Percentiles rank a stretch among this genome's conserved stretches.
Evolutionary conservation across 2,329 filamentous ascomycete genomes (phyloP).

Genomic region (Botryosphaeria agaves): DNA sequence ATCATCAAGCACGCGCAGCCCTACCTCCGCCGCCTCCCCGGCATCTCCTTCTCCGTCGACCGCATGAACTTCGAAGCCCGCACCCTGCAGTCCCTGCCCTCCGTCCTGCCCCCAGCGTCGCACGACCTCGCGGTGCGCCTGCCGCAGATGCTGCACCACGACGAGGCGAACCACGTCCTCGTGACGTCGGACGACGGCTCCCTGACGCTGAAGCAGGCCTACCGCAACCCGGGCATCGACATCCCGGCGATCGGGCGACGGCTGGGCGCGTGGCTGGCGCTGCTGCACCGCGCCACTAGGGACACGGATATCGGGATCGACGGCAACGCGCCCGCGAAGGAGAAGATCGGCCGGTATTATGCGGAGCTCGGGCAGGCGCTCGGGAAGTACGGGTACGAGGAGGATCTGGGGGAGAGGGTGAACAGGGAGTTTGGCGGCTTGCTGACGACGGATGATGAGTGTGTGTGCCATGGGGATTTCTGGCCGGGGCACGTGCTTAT

Average conservation of each 20-base stretch:
- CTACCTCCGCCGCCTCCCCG: constrained; percentile 10
- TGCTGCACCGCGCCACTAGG: constrained; percentile 9
- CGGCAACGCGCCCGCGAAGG: constrained; percentile 13
- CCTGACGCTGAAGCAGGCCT: constrained; percentile 15
- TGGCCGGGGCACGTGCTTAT: constrained; percentile 21
- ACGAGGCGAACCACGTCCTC: constrained; percentile 11
- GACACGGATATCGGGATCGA: constrained; percentile 3
- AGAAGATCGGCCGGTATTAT: constrained; percentile 15
- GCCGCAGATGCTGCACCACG: constrained; percentile 10
- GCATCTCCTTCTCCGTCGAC: constrained; percentile 10
- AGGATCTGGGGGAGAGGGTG: constrained; percentile 9
- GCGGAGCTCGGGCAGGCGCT: constrained; percentile 10
- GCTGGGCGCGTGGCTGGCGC: constrained; percentile 16
- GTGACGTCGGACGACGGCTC: constrained; percentile 14
- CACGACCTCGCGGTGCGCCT: neutral
- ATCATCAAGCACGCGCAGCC: constrained; percentile 19
- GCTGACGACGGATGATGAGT: constrained; percentile 13
- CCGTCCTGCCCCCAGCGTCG: constrained; percentile 4
- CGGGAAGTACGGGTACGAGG: constrained; percentile 9
- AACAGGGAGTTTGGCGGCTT: constrained; percentile 13
- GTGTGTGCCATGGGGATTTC: constrained; percentile 20
- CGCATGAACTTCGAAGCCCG: constrained; percentile 19
- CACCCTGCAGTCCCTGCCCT: constrained; percentile 5
- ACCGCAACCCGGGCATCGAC: constrained; percentile 8
- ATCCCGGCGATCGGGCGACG: constrained; percentile 9